Evolutionary conservation across 192 early-diverging fungal genomes (phyloP), one percentile per base, ranked within the genome.

Genomic region (Rhizoclosmatium sp.): DNA sequence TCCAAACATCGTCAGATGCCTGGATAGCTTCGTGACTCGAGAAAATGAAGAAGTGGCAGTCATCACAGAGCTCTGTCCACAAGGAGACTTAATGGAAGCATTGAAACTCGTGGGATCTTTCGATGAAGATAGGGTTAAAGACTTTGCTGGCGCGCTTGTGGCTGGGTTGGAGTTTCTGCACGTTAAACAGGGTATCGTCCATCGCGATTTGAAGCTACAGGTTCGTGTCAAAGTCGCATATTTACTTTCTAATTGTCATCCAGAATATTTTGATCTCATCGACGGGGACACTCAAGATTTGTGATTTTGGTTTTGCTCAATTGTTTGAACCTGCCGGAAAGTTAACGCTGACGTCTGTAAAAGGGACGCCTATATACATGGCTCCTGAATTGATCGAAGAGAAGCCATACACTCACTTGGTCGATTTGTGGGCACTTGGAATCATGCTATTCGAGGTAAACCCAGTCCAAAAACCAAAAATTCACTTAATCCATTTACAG

Each of bases 311-410:
- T 12, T 84, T 84, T 48, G 69, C 81, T 4, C 59, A 75, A 45
- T 12, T 74, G n/a, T 54, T 83, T 10, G 54, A 58, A 4, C 45
- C 58, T 16, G 48, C 16, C 5, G 10, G 23, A 4, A 71, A 58
- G 12, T 19, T 76, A 2, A 61, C 67, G 10, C 47, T 84, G 47
- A 83, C 65, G 12, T 83, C 81, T 21, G 81, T 84, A 16, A 84
- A 84, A 69, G 83, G 84, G 31, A 85, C 84, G 3, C 82, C 84
- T 19, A 81, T 84, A 10, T 85, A 85, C 54, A 84, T 85, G 82
- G 78, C 84, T 2, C 84, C 84, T 0, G 84, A 85, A 67, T 44
- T 85, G 9, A 83, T 85, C 40, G 48, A 69, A 39, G 82, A 84
- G 56, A 42, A 81, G 65, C 81, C 81, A 9, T 85, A 85, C 61